Percentiles rank a stretch among this genome's conserved stretches.
phyloP scores from a whole-genome alignment of 2,329 filamentous ascomycete species.

The Cercospora berteroae region DNA sequence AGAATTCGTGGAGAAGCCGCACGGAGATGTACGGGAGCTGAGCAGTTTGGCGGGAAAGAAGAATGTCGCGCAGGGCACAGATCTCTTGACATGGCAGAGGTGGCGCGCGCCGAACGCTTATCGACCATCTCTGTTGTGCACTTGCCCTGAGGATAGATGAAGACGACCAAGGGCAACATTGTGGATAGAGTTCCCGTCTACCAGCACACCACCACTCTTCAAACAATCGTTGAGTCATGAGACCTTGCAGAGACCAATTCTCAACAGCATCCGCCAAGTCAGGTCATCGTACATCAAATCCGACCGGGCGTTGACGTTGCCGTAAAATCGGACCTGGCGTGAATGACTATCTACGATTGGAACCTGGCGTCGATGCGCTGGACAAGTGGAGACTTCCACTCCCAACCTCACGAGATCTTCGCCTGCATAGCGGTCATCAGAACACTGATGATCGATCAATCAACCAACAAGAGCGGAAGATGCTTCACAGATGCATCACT shows the following conservation, averaged over 20 bases:
- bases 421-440: too few relatives aligned
- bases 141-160: background rate
- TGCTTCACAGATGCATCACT: background rate
- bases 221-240: background rate
- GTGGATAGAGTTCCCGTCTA: background rate
- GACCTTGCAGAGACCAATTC: background rate
- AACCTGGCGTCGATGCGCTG: slow-evolving; percentile 10
- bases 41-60: background rate
- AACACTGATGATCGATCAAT: background rate
- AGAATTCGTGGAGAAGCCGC: background rate
- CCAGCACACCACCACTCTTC: background rate
- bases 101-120: background rate
- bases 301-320: background rate
- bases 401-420: background rate
- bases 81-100: background rate
- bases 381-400: background rate
- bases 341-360: background rate
- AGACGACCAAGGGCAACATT: background rate
- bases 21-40: background rate
- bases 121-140: background rate
- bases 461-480: background rate
- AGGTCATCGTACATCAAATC: background rate
- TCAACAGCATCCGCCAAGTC: background rate
- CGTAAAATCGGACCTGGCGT: background rate
- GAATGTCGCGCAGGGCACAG: background rate